phyloP scores from a whole-genome alignment of 2,329 filamentous ascomycete genomes.

The Botrytis sinoallii region DNA sequence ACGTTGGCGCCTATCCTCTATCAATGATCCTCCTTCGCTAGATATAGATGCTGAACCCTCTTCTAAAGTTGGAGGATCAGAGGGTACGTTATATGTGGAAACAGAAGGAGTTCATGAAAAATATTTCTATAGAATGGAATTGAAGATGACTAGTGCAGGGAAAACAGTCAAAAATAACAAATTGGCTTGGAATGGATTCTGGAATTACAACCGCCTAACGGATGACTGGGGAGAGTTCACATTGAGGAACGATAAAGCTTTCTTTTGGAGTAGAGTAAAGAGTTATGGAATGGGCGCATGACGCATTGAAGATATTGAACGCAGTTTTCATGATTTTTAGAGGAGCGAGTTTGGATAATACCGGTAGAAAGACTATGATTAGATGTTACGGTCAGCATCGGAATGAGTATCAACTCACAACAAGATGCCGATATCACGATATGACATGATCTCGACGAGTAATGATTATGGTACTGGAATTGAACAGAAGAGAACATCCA shows the following conservation, averaged over 20 bases:
- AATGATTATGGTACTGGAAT: neutral
- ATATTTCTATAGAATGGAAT: slow-evolving; percentile 81
- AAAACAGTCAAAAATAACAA: slow-evolving; percentile 76
- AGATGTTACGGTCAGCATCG: neutral
- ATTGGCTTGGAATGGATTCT: slow-evolving; percentile 82
- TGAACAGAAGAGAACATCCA: neutral
- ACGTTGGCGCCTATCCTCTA: slow-evolving; percentile 56
- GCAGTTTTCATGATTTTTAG: neutral
- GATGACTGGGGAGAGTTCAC: slow-evolving; percentile 87
- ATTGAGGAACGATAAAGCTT: slow-evolving; percentile 61
- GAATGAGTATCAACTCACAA: neutral
- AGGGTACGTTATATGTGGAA: slow-evolving; percentile 75
- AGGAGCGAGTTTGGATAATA: neutral
- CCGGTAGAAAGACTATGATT: neutral
- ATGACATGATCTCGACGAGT: neutral
- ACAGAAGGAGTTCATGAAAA: slow-evolving; percentile 76
- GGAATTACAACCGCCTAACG: slow-evolving; percentile 84
- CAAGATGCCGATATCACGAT: neutral
- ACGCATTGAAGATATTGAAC: neutral
- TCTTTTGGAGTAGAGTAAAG: slow-evolving; percentile 64
- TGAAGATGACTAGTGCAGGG: slow-evolving; percentile 64
- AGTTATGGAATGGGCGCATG: slow-evolving; percentile 55
- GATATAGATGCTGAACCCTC: slow-evolving; percentile 29
- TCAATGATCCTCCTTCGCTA: slow-evolving; percentile 29
- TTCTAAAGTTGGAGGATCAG: slow-evolving; percentile 39